A percentile compares a stretch with the other conserved stretches of the same genome.
Evolutionary conservation across 73 alveolate genomes (phyloP).

Genomic region (Paramecium pentaurelia): DNA sequence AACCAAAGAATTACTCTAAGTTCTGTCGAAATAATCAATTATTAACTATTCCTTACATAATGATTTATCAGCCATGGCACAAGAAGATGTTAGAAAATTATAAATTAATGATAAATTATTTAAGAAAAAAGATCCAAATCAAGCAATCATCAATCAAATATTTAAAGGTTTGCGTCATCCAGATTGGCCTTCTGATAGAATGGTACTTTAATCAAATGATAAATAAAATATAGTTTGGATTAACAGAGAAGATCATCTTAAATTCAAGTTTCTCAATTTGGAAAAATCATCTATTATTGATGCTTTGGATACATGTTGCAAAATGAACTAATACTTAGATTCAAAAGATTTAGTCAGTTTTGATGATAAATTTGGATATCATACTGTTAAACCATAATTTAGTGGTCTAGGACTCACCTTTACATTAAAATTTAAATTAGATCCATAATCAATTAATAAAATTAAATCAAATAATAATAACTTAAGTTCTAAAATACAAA

Average conservation of each 20-base stretch:
- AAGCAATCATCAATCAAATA: not conserved
- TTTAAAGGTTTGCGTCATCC: slow-evolving; percentile 23
- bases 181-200: slow-evolving; percentile 35
- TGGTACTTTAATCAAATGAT: not conserved
- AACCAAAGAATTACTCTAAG: not conserved
- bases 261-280: not conserved
- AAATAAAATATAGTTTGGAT: slow-evolving; percentile 37
- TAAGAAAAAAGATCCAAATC: slow-evolving; percentile 23
- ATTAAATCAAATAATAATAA: not conserved
- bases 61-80: not conserved
- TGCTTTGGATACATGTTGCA: not conserved
- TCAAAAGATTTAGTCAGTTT: slow-evolving; percentile 15
- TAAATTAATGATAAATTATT: not conserved
- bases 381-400: slow-evolving; percentile 31
- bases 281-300: not conserved
- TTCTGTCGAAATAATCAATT: not conserved
- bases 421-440: not conserved
- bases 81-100: slow-evolving; percentile 9
- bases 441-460: not conserved
- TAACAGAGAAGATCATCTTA: slow-evolving; percentile 41
- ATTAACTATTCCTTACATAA: not conserved
- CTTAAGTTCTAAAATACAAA: not conserved
- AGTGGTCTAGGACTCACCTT: not conserved
- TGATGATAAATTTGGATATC: slow-evolving; percentile 47
- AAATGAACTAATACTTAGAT: not conserved